Conservation (phyloP, 768 basidiomycete genomes). For the Mycena albidolilacea region DNA sequence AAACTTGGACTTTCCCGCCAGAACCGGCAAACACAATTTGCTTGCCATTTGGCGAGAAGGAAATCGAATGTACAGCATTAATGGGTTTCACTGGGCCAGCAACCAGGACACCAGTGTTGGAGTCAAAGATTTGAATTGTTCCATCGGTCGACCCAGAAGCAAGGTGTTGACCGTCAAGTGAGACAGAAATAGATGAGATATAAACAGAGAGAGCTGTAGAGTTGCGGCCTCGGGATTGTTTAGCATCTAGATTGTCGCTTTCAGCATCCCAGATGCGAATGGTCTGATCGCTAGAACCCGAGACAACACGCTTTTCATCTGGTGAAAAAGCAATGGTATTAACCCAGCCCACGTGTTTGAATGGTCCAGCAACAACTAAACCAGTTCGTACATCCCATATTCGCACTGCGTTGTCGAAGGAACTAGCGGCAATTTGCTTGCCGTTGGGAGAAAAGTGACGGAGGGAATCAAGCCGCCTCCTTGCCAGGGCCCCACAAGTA, state of each 20-base stretch:
- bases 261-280: neutral
- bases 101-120: neutral
- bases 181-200: neutral
- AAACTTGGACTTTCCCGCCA: neutral
- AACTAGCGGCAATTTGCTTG: neutral
- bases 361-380: neutral
- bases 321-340: neutral
- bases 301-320: neutral
- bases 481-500: neutral
- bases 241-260: neutral
- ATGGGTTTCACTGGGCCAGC: neutral
- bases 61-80: neutral
- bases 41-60: constrained; percentile 3
- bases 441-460: neutral
- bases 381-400: neutral
- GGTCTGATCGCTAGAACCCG: no score
- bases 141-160: neutral
- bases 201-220: neutral
- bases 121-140: neutral
- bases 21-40: neutral
- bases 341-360: neutral
- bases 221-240: neutral
- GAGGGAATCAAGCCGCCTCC: neutral
- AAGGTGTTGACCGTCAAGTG: neutral
- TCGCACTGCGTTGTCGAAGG: neutral